phyloP scores from a whole-genome alignment of 176 grass and related monocot genomes.

The Aegilops sharonensis region DNA sequence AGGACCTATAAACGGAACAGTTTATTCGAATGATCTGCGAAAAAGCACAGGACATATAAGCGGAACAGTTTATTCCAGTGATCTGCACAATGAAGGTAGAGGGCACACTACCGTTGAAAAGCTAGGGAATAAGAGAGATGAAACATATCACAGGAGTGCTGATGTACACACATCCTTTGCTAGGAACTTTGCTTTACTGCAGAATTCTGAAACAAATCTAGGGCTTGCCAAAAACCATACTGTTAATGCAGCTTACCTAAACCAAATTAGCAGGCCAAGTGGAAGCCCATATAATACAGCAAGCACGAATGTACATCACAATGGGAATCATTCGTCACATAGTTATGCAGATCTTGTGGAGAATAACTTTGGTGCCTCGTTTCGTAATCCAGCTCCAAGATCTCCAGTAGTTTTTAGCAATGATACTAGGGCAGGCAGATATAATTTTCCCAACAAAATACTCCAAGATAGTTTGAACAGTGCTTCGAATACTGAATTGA shows the following conservation, averaged over 20 bases:
- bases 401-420: conserved; percentile 34
- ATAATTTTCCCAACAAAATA: conserved; percentile 25
- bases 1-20: conserved; percentile 30
- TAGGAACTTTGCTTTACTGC: conserved; percentile 35
- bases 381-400: conserved; percentile 18
- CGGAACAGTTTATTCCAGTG: conserved; percentile 29
- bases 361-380: conserved; percentile 40
- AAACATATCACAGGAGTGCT: conserved; percentile 36
- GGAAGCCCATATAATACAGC: conserved; percentile 15
- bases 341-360: conserved; percentile 36
- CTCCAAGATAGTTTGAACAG: conserved; percentile 29
- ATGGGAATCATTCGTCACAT: conserved; percentile 42
- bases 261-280: conserved; percentile 20
- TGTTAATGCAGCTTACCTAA: conserved; percentile 14
- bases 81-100: conserved; percentile 31
- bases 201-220: conserved; percentile 22
- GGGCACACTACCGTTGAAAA: conserved; percentile 20
- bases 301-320: conserved; percentile 27
- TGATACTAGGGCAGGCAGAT: conserved; percentile 18
- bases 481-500: conserved; percentile 74
- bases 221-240: conserved; percentile 29
- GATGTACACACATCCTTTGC: conserved; percentile 24
- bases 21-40: conserved; percentile 31
- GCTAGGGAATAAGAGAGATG: conserved; percentile 16
- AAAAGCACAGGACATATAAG: conserved; percentile 36